Percentiles rank a stretch among this genome's conserved stretches.
Conservation (phyloP, 768 basidiomycete genomes). For the Gymnopilus dilepis region DNA sequence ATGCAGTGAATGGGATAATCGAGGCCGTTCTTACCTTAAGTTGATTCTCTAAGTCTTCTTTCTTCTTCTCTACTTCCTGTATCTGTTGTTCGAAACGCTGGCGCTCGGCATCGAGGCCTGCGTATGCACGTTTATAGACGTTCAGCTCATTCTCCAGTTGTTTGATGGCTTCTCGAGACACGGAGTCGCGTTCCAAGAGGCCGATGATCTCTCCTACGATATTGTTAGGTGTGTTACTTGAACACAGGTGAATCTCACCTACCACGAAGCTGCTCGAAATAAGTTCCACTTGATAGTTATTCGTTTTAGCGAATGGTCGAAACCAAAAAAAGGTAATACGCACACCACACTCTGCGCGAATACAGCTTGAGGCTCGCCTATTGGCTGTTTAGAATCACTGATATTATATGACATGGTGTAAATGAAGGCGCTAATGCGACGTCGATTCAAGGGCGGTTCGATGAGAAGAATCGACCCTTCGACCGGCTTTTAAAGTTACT, state of each 20-base stretch:
- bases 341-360: conserved; percentile 14
- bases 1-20: background rate
- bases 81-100: conserved; percentile 37
- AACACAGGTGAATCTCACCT: conserved; percentile 10
- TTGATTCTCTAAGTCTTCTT: conserved; percentile 44
- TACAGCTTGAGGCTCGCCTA: conserved; percentile 4
- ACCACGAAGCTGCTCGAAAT: conserved; percentile 46
- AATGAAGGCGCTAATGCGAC: conserved; percentile 5
- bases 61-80: conserved; percentile 43
- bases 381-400: conserved; percentile 2
- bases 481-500: background rate
- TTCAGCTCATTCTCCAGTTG: conserved; percentile 46
- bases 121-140: conserved; percentile 49
- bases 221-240: background rate
- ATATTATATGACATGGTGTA: conserved; percentile 20
- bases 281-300: conserved; percentile 25
- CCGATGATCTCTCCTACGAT: conserved; percentile 43
- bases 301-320: background rate
- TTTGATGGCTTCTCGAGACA: conserved; percentile 36
- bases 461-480: background rate
- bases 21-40: conserved; percentile 37
- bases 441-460: background rate
- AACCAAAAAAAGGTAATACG: background rate
- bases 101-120: conserved; percentile 41
- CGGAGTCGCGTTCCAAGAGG: conserved; percentile 39